Evolutionary conservation across 2,329 filamentous ascomycete species (phyloP), one percentile per base, ranked within the genome.

Genomic region (Ampelomyces quisqualis): DNA sequence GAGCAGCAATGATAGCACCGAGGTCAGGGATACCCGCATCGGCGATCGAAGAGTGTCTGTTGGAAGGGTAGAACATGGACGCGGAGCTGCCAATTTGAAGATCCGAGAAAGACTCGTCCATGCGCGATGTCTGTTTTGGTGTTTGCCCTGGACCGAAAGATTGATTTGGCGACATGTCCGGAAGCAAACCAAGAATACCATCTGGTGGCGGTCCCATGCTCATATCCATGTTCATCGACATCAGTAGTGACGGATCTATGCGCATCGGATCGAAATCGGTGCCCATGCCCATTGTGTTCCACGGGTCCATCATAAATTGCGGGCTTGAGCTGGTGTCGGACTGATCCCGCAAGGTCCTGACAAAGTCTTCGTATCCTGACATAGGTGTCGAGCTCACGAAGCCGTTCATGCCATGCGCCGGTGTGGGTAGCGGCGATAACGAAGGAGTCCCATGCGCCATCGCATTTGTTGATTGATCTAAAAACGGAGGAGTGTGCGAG

Each of bases 1-100:
- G 75, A 19, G 74, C 74, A 14, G 72, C 69, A 28, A 76, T 64
- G 32, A 77, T 73, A 5, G 73, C 72, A 29, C 71, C 70, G 28
- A 75, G 68, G 42, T 77, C 74, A 7, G 65, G 63, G 31, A 66
- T 56, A 4, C 65, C 60, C 8, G 58, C 49, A 30, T 67, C 65
- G 19, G 51, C 60, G 17, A 70, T 69, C 0, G 72, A 74, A 22
- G 58, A 58, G 11, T 74, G 70, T 21, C 71, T 57, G 33, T 60
- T 61, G 8, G 67, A 66, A 4, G 63, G 55, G 18, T 70, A 69
- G 44, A 70, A 70, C 56, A 69, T 65, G 4, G 68, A 60, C 4
- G 67, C 66, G 5, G 71, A 70, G 37, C 64, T 72, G 17, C 67
- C 67, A 8, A 74, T 65, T 38, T 75, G 72, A 31, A 74, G 58